Evolutionary conservation across 2,329 filamentous ascomycete genomes (phyloP).

Genomic region (Meredithiella fracta): DNA sequence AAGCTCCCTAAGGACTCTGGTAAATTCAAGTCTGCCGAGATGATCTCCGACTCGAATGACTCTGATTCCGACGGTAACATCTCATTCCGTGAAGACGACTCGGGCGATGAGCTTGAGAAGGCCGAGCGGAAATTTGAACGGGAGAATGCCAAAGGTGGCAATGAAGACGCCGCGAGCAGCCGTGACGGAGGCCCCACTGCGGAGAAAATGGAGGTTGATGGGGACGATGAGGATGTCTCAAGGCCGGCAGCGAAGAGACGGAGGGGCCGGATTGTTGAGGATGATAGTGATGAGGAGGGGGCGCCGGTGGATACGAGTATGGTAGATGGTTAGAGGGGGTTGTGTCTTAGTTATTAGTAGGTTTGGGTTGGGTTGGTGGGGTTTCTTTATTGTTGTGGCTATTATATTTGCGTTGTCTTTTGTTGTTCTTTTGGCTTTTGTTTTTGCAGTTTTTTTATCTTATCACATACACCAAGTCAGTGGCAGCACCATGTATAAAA

Average conservation of each 20-base stretch:
- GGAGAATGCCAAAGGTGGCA: slow-evolving; percentile 11
- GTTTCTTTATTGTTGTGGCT: neutral
- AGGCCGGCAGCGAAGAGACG: slow-evolving; percentile 26
- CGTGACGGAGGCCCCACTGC: slow-evolving; percentile 3
- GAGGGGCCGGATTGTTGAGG: slow-evolving; percentile 31
- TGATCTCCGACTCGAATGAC: slow-evolving; percentile 39
- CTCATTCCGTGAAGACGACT: slow-evolving; percentile 12
- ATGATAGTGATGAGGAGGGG: slow-evolving; percentile 37
- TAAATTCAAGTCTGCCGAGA: slow-evolving; percentile 68
- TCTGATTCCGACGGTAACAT: slow-evolving; percentile 22
- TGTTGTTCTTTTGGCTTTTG: neutral
- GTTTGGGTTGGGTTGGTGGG: neutral
- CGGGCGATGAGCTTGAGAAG: slow-evolving; percentile 21
- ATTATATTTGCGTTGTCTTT: neutral
- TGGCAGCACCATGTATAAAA: slow-evolving; percentile 9
- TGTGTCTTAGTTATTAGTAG: neutral
- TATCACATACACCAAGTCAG: slow-evolving; percentile 7
- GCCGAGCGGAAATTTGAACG: slow-evolving; percentile 20
- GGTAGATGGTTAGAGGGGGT: slow-evolving; percentile 7
- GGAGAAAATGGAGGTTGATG: slow-evolving; percentile 39
- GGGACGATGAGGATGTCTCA: slow-evolving; percentile 32
- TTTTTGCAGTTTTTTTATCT: neutral
- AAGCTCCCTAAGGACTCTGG: slow-evolving; percentile 14
- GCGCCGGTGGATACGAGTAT: slow-evolving; percentile 16
- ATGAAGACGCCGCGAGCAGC: slow-evolving; percentile 1